Conservation (phyloP, 441 rosid genomes). For the Theobroma grandiflorum region DNA sequence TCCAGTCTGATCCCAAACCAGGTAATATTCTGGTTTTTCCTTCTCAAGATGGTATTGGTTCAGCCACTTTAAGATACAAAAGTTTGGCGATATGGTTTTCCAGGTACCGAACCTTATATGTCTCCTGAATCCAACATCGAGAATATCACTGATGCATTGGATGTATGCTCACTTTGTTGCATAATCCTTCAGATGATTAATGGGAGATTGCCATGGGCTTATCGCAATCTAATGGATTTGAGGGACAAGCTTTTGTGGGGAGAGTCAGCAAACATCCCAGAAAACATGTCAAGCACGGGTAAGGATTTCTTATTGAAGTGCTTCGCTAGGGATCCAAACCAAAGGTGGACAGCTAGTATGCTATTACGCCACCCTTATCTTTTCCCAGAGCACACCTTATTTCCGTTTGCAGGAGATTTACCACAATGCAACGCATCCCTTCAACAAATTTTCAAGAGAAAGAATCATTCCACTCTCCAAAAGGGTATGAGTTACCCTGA, state of each 20-base stretch:
- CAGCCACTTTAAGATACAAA: background rate
- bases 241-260: background rate
- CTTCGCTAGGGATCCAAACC: background rate
- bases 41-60: background rate
- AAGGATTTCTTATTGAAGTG: background rate
- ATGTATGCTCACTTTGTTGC: background rate
- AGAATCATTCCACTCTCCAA: no score
- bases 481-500: no score
- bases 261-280: background rate
- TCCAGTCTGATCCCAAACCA: constrained; percentile 3
- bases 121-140: background rate
- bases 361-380: background rate
- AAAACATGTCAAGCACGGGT: background rate
- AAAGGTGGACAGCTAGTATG: background rate
- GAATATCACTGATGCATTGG: background rate
- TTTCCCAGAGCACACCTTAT: no score
- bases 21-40: background rate
- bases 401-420: no score
- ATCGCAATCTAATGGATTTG: background rate
- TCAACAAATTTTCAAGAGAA: no score
- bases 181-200: background rate
- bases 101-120: background rate
- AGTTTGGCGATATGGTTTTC: background rate
- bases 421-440: no score
- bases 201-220: background rate